A percentile compares a stretch with the other conserved stretches of the same genome.
Evolutionary conservation across 1,284 basidiomycete species (phyloP).

Genomic region (Polyporus tsugae): DNA sequence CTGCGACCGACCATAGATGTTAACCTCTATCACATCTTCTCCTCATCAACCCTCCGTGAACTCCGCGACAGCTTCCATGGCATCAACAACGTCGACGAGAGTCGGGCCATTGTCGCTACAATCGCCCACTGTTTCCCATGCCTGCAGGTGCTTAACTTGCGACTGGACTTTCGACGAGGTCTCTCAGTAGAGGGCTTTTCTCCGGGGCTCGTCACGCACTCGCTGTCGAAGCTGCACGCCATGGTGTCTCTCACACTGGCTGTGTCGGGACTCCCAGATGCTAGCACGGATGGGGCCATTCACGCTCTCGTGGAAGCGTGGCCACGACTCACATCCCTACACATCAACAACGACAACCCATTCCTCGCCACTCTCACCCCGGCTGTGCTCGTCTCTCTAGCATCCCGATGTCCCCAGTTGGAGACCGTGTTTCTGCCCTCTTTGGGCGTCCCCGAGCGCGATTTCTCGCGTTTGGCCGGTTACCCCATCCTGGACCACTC

Average conservation of each 20-base stretch:
- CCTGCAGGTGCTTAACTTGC: background rate
- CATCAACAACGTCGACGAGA: background rate
- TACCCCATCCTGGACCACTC: conserved; percentile 1
- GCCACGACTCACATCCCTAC: background rate
- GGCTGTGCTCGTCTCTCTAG: background rate
- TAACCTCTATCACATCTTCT: background rate
- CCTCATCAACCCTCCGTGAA: background rate
- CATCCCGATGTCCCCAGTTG: background rate
- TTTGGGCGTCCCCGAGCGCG: background rate
- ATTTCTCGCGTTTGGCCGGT: background rate
- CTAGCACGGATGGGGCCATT: background rate
- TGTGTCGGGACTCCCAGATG: too few species aligned
- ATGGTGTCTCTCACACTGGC: background rate
- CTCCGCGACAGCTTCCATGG: background rate
- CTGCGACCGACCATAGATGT: too few species aligned
- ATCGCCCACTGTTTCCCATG: background rate
- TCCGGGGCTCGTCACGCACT: background rate
- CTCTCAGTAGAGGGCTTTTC: background rate
- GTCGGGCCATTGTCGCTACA: background rate
- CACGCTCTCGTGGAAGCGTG: background rate
- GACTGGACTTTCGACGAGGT: background rate
- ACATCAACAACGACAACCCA: background rate
- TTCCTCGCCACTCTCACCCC: too few species aligned
- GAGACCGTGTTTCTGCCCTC: background rate
- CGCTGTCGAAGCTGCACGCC: background rate